Base-by-base conservation (phyloP, 768 basidiomycete species). In the Lentinula lateritia region DNA sequence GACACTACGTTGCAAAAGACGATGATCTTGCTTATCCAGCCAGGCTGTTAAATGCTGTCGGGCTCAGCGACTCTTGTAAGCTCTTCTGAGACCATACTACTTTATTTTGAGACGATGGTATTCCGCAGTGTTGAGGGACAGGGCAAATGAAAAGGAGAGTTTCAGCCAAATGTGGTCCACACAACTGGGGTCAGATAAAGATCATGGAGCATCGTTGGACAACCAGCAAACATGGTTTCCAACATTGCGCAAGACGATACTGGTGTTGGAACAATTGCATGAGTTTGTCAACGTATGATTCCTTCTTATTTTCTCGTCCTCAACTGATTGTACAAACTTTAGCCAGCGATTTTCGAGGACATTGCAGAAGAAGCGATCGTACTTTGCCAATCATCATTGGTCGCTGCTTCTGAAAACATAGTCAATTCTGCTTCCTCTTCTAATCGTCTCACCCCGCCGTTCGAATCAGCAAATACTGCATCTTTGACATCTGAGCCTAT, bases 331-430 rank as follows among this genome's bases (percentile, higher is more conserved):
- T 48, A 39, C n/a, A 41, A 7, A 38, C 9, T 38, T 6, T 62
- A 98, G 95, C 88, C 92, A n/a, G 89, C 87, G 1, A 95, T 98
- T 61, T 99, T 97, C 62, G 91, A 95, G 67, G 97, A 99, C 71
- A 91, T 98, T 43, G 95, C 96, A 0, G 92, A 95, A 74, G 95
- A 98, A 74, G 93, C 95, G 0, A 81, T 97, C 36, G 79, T 82
- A 12, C 77, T 93, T 4, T 96, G 95, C 71, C 84, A 88, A 39
- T 82, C 88, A 62, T 96, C 95, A 0, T 82, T 98, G 3, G 78
- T 90, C 39, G 72, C 81, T 5, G 93, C 92, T 0, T 81, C 90
- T 0, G 82, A 88, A n/a, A 75, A 80, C 20, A 78, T 98, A 6
- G 20, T 53, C 78, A 82, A 23, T 71, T 72, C 50, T 60, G 39